Evolutionary conservation across 1,139 yeast genomes (phyloP).

Genomic region (Eremothecium cymbalariae): DNA sequence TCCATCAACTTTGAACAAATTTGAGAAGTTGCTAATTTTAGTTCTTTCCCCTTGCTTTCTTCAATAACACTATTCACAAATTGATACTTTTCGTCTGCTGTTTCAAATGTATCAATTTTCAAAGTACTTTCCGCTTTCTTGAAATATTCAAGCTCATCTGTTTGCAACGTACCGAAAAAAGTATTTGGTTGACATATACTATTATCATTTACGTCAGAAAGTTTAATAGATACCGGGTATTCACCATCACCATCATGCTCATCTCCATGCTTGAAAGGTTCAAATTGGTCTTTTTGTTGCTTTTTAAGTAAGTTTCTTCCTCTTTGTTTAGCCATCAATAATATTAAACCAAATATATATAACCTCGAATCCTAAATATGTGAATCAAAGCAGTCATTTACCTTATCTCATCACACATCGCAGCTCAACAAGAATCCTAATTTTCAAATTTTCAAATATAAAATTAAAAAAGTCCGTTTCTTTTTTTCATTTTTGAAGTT

Average conservation of each 20-base stretch:
- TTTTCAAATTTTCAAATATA: no score
- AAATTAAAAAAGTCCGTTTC: no score
- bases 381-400: no score
- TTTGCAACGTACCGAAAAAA: slow-evolving; percentile 81
- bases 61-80: slow-evolving; percentile 73
- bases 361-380: no score
- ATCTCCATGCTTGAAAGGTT: slow-evolving; percentile 14
- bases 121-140: slow-evolving; percentile 85
- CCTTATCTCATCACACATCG: no score
- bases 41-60: slow-evolving; percentile 83
- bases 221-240: slow-evolving; percentile 7
- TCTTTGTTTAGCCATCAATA: slow-evolving; percentile 45
- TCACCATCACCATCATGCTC: slow-evolving; percentile 8
- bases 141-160: slow-evolving; percentile 80
- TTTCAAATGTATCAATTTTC: slow-evolving; percentile 70
- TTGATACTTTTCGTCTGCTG: slow-evolving; percentile 61
- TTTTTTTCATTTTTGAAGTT: no score
- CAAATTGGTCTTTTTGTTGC: slow-evolving; percentile 28
- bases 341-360: no score
- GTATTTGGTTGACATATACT: slow-evolving; percentile 32
- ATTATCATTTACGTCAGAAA: slow-evolving; percentile 6
- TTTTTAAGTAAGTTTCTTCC: slow-evolving; percentile 59
- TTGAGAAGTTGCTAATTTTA: slow-evolving; percentile 88
- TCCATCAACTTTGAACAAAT: slow-evolving; percentile 91
- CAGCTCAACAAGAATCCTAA: no score